phyloP scores from a whole-genome alignment of 495 filamentous ascomycete species.

The Copromyces sp. region DNA sequence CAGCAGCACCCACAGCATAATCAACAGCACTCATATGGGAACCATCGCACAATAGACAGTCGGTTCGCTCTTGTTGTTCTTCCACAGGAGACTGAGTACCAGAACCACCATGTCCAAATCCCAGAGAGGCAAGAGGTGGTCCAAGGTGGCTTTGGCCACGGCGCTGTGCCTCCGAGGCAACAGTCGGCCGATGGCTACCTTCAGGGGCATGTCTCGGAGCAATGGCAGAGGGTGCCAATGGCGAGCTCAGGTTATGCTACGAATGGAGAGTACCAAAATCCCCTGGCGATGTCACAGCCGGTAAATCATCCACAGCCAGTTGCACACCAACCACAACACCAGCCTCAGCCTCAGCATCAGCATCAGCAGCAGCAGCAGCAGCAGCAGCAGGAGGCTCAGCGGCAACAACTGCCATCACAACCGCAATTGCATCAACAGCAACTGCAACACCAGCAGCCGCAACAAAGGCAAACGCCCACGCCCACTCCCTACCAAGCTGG shows the following conservation, averaged over 20 bases:
- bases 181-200: slow-evolving; percentile 10
- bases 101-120: slow-evolving; percentile 8
- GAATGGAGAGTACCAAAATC: slow-evolving; percentile 15
- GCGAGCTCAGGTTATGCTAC: slow-evolving; percentile 9
- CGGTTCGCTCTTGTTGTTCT: slow-evolving; percentile 14
- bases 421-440: slow-evolving; percentile 12
- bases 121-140: slow-evolving; percentile 7
- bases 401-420: slow-evolving; percentile 9
- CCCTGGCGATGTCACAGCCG: slow-evolving; percentile 11
- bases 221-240: slow-evolving; percentile 14
- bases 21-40: slow-evolving; percentile 7
- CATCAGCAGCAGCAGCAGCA: slow-evolving; percentile 17
- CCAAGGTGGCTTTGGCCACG: slow-evolving; percentile 8
- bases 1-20: slow-evolving; percentile 3
- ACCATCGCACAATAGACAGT: slow-evolving; percentile 9
- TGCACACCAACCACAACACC: not conserved
- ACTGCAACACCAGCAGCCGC: slow-evolving; percentile 1
- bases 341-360: slow-evolving; percentile 21
- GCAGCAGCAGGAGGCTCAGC: slow-evolving; percentile 6
- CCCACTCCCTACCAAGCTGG: slow-evolving; percentile 5
- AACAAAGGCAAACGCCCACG: slow-evolving; percentile 4
- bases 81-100: slow-evolving; percentile 7
- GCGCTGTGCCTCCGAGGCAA: not conserved
- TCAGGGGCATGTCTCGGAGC: slow-evolving; percentile 6
- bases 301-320: slow-evolving; percentile 5